Evolutionary conservation across 2,329 filamentous ascomycete species (phyloP).

Genomic region (Paramyrothecium sp.): DNA sequence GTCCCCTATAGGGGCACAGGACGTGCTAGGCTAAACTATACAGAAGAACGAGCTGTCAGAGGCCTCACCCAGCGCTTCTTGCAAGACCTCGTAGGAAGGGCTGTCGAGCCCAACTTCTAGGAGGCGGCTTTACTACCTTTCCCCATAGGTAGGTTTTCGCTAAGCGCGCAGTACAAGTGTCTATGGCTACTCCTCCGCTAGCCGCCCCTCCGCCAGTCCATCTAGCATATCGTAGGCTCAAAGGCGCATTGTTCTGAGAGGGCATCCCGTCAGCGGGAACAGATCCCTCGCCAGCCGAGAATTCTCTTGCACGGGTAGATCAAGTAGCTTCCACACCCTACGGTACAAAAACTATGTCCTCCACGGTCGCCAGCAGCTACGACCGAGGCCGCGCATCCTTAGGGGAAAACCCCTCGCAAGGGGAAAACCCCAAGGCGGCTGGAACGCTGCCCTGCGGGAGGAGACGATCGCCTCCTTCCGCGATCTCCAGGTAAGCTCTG

Average conservation of each 20-base stretch:
- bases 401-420: not conserved
- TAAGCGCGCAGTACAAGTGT: too few species aligned
- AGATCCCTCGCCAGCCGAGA: conserved; percentile 2
- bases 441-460: conserved; percentile 2
- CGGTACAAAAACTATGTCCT: not conserved
- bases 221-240: conserved; percentile 1
- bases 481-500: conserved; percentile 3
- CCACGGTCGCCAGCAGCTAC: conserved; percentile 2
- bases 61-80: not conserved
- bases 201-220: not conserved
- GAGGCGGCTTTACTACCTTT: too few species aligned
- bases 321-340: conserved; percentile 3
- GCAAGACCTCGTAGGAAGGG: too few species aligned
- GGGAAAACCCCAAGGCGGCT: conserved; percentile 1
- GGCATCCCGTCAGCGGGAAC: conserved; percentile 2
- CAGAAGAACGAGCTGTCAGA: not conserved
- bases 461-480: not conserved
- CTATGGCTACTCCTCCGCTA: not conserved
- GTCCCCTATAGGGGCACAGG: conserved; percentile 3
- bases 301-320: conserved; percentile 3
- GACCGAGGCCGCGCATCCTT: conserved; percentile 3
- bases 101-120: too few species aligned
- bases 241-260: conserved; percentile 1
- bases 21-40: conserved; percentile 2
- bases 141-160: not conserved